Percentiles rank a stretch among this genome's conserved stretches.
phyloP scores from a whole-genome alignment of 2,329 filamentous ascomycete species.

The Calonectria pseudoreteaudii region DNA sequence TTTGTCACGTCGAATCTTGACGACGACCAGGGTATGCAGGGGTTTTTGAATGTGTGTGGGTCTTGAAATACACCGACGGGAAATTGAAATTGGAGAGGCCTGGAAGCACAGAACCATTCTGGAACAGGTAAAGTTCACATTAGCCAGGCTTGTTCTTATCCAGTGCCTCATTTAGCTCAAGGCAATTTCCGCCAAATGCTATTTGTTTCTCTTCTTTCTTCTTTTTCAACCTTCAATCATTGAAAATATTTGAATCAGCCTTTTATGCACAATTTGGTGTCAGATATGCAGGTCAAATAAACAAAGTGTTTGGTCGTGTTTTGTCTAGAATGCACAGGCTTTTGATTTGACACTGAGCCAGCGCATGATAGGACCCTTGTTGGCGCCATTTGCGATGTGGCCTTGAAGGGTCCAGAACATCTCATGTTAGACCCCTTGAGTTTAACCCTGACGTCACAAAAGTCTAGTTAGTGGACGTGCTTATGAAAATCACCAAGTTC shows the following conservation, averaged over 20 bases:
- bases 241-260: background rate
- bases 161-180: too few species aligned
- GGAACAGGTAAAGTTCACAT: background rate
- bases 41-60: background rate
- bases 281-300: too few species aligned
- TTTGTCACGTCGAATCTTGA: background rate
- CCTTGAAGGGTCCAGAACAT: background rate
- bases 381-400: too few species aligned
- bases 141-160: background rate
- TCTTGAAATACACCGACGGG: background rate
- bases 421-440: background rate
- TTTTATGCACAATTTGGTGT: too few species aligned
- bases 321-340: too few species aligned
- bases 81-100: background rate
- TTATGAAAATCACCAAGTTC: background rate
- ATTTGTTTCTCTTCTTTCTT: background rate
- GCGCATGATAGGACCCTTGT: too few species aligned
- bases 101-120: background rate
- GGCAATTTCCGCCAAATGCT: background rate
- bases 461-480: background rate
- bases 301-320: too few species aligned
- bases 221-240: background rate
- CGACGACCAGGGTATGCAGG: too few species aligned
- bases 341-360: too few species aligned
- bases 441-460: background rate